Evolutionary conservation across 108 stramenopile species (phyloP), one percentile per base, ranked within the genome.

Genomic region (Pseudonitzschia multiseries): DNA sequence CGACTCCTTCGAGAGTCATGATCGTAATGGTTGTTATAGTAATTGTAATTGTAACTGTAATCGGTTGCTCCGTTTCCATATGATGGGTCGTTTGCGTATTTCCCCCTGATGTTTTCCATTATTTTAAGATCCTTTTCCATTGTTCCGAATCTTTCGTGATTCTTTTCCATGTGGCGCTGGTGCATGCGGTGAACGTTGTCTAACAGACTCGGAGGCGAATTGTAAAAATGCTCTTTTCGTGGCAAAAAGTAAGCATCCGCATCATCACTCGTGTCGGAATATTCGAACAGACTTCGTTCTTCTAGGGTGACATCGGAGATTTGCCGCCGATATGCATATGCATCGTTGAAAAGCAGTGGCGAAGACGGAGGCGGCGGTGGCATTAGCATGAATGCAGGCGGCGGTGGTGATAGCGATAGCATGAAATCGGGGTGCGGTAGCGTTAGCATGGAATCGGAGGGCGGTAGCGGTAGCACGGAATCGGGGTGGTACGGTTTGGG

Each of bases 241-340:
- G 75, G 75, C 68, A 69, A 44, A 68, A 78, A 78, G 28, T 78
- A 78, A 4, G 33, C 26, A 72, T 78, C 77, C 60, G 71, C 77
- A 22, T 80, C 79, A 6, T 73, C 79, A 59, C 79, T 80, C 13
- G 78, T 79, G 59, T 79, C 78, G 4, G 79, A 80, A 67, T 80
- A 80, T 29, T 80, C 73, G 1, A 80, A 66, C 21, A 80, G 57
- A 1, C 75, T 76, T 31, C 66, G 6, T 28, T 65, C 64, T 27
- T 78, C 77, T 65, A 72, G 68, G 41, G 77, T 65, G 18, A 78
- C 56, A 60, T 78, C 77, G 48, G 77, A 78, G 36, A 78, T 3
- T 8, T 64, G 65, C 0, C 71, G 77, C 27, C 36, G 50, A 36
- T 36, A 36, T 5, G 4, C 36, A 36, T 36, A n/a, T n/a, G n/a